Conservation (phyloP, 768 basidiomycete species). For the Rhizopogon roseolus region DNA sequence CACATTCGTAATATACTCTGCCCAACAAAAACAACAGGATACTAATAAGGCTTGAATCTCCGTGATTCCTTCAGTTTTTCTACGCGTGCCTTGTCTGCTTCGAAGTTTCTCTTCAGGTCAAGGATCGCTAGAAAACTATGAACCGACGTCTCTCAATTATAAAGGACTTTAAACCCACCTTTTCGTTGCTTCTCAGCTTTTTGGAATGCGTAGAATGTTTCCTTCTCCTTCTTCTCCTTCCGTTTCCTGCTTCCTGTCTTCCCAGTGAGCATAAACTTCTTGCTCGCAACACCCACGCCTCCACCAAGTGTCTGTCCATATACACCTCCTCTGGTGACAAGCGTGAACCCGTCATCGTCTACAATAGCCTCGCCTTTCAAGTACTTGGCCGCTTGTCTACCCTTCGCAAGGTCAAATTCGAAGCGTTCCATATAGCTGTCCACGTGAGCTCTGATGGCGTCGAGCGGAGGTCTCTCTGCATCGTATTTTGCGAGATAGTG, state of each 20-base stretch:
- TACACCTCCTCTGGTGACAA: slow-evolving; percentile 88
- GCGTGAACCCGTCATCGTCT: slow-evolving; percentile 92
- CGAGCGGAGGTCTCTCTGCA: slow-evolving; percentile 70
- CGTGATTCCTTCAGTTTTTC: slow-evolving; percentile 56
- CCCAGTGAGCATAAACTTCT: slow-evolving; percentile 41
- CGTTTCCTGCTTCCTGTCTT: slow-evolving; percentile 36
- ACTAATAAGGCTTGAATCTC: slow-evolving; percentile 84
- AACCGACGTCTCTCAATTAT: slow-evolving; percentile 3
- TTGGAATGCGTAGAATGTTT: slow-evolving; percentile 87
- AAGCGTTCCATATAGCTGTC: slow-evolving; percentile 73
- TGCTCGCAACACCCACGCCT: slow-evolving; percentile 61
- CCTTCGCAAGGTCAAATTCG: slow-evolving; percentile 57
- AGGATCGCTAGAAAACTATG: slow-evolving; percentile 38
- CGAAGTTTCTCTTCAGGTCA: slow-evolving; percentile 72
- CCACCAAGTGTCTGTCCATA: slow-evolving; percentile 88
- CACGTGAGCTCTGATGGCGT: slow-evolving; percentile 69
- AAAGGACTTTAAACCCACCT: slow-evolving; percentile 38
- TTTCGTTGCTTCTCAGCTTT: slow-evolving; percentile 84
- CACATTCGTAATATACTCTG: not conserved
- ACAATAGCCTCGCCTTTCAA: slow-evolving; percentile 84
- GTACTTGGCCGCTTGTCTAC: slow-evolving; percentile 60
- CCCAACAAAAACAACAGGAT: not conserved
- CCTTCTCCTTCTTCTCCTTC: slow-evolving; percentile 61
- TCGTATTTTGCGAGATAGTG: slow-evolving; percentile 68
- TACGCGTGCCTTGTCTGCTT: slow-evolving; percentile 70